Evolutionary conservation across 495 filamentous ascomycete genomes (phyloP), one percentile per base, ranked within the genome.

Genomic region (Podospora pseudocomata): DNA sequence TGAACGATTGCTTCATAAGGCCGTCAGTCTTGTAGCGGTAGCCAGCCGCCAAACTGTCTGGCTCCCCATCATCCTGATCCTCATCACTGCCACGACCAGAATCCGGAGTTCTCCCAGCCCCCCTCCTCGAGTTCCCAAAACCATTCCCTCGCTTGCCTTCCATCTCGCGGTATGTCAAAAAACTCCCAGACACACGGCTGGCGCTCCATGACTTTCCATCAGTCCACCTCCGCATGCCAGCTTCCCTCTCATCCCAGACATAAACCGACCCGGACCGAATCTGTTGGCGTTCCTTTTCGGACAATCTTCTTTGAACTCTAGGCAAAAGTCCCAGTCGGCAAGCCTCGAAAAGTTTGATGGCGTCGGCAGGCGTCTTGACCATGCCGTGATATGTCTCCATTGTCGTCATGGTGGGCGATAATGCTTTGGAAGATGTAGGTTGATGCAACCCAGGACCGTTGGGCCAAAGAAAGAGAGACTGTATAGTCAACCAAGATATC

Each of bases 141-240:
- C 74, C 80, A 18, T 73, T 77, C 13, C 80, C 82, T 56, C 96
- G 87, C 80, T 98, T 98, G 77, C 95, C 95, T 76, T 99, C 95
- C 95, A 99, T 99, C 77, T 99, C 95, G 39, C 95, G 84, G 74
- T 99, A 99, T 2, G 95, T 99, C 64, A 99, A 80, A 75, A 99
- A 99, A 81, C 96, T 98, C 19, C 95, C 95, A 0, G 96, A 97
- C 2, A 99, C 95, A 65, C 95, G 87, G 76, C 94, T 97, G 27
- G 95, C 95, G 74, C 96, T 98, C 95, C 95, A 99, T 57, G 95
- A 98, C 77, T 99, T 99, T 23, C 95, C 95, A 73, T 99, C 95
- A 0, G 95, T 99, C 95, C 95, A 99, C 79, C 95, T 85, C 67
- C 95, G 86, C 95, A 99, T 99, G 65, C 95, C 95, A 9, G 95